phyloP scores from a whole-genome alignment of 768 basidiomycete species.

The Crassisporium funariophilum region DNA sequence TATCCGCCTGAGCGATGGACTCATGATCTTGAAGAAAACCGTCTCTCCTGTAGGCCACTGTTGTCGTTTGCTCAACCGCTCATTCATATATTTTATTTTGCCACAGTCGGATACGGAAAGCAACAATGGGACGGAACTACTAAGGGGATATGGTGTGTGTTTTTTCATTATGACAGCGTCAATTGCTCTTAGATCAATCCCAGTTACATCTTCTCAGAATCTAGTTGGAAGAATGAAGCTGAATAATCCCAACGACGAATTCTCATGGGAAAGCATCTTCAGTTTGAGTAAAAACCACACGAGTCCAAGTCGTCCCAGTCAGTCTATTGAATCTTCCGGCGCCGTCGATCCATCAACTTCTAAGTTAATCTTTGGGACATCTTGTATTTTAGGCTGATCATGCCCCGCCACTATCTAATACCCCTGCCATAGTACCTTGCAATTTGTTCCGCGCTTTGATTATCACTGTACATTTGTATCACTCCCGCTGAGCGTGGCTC shows the following conservation, averaged over 20 bases:
- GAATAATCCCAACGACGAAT: slow-evolving; percentile 26
- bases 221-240: slow-evolving; percentile 52
- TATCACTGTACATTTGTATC: neutral
- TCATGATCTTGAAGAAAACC: slow-evolving; percentile 47
- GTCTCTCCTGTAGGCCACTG: slow-evolving; percentile 3
- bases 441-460: too few relatives aligned
- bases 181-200: slow-evolving; percentile 5
- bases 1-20: slow-evolving; percentile 59
- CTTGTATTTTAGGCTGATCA: too few relatives aligned
- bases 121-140: slow-evolving; percentile 21
- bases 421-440: neutral
- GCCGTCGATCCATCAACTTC: too few relatives aligned
- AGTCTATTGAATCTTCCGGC: too few relatives aligned
- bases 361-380: too few relatives aligned
- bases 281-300: slow-evolving; percentile 45
- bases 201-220: slow-evolving; percentile 53
- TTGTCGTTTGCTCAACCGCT: neutral
- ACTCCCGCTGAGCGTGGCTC: too few relatives aligned
- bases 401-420: too few relatives aligned
- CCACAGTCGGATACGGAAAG: neutral
- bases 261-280: slow-evolving; percentile 54
- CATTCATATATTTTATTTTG: neutral
- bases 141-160: slow-evolving; percentile 51
- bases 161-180: neutral
- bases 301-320: too few relatives aligned